phyloP scores from a whole-genome alignment of 2,329 filamentous ascomycete genomes.

The Nannizziopsis arthrosporioides region DNA sequence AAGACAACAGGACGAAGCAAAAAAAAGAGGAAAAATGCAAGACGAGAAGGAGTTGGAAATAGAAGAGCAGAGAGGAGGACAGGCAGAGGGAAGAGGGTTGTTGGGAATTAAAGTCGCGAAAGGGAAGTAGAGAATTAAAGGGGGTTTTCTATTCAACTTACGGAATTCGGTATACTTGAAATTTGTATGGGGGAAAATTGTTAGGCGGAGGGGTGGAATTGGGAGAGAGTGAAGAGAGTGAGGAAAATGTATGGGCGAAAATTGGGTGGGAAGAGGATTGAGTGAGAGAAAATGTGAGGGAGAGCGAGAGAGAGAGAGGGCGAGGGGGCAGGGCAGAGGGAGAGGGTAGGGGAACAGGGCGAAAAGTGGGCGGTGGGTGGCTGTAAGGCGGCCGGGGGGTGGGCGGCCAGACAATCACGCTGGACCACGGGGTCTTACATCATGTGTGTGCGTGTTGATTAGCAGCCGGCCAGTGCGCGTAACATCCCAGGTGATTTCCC shows the following conservation, averaged over 20 bases:
- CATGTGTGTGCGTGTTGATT: too few species aligned
- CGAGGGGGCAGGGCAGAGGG: too few species aligned
- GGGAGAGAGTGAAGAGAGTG: conserved; percentile 20
- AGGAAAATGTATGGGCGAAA: conserved; percentile 26
- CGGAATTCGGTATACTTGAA: conserved; percentile 28
- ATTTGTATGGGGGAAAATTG: conserved; percentile 27
- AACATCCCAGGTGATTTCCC: too few species aligned
- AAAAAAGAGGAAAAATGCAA: not conserved
- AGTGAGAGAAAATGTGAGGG: conserved; percentile 25
- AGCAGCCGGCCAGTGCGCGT: too few species aligned
- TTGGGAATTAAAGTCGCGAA: not conserved
- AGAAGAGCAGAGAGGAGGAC: too few species aligned
- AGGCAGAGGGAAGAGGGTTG: too few species aligned
- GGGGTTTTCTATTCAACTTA: conserved; percentile 25
- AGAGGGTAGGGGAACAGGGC: too few species aligned
- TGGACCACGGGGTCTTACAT: too few species aligned
- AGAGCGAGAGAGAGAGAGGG: conserved; percentile 22
- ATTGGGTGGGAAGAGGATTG: conserved; percentile 20
- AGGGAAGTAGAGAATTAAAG: conserved; percentile 7
- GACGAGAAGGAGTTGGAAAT: too few species aligned
- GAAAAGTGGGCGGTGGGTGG: too few species aligned
- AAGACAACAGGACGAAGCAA: not conserved
- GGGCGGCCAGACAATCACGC: too few species aligned
- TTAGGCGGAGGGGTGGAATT: conserved; percentile 18
- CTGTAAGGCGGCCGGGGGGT: too few species aligned